Base-by-base conservation (phyloP, 208 protist genomes). In the Strigomonas galati region DNA sequence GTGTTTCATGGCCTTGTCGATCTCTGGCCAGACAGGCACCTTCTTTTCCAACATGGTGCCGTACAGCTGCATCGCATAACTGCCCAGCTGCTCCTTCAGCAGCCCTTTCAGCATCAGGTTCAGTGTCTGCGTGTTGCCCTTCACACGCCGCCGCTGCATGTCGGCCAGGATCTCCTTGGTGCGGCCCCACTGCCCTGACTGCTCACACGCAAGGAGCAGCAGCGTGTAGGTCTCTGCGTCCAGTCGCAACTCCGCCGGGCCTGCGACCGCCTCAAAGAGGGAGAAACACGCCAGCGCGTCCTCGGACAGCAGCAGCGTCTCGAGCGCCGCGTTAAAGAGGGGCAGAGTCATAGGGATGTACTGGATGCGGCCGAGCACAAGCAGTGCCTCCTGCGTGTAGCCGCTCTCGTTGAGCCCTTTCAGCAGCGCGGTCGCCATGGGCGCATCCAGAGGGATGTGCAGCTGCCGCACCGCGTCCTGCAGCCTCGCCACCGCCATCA, bases 81-180 rank as follows among this genome's bases (percentile, higher is more conserved):
- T 75, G 58, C 78, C 56, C 48, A 93, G 69, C 32, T 79, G 71
- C 70, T 93, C 74, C 62, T 63, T 81, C 27, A 95, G 54, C 23
- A 95, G 70, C 0, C 90, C 90, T 53, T 95, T 95, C 10, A 95
- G 70, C 4, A 95, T 66, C 53, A 93, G 69, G 60, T 95, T 95
- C 0, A 95, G 81, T 6, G 84, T 92, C 64, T 79, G 81, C 19
- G 67, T 40, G 44, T 88, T 82, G 27, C 90, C 90, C 26, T 83
- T 82, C 43, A 95, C 74, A 40, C 78, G 75, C 12, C 78, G 77
- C 5, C 43, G 63, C 67, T 95, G 86, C 90, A 95, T 95, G 31
- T 95, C 90, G 0, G 78, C 69, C 6, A 92, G 71, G 6, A 95
- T 71, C 12, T 37, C 43, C 53, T 76, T 89, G 63, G 83, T 71